Base-by-base conservation (phyloP, 148 eudicot species). In the Rhododendron griersonianum region DNA sequence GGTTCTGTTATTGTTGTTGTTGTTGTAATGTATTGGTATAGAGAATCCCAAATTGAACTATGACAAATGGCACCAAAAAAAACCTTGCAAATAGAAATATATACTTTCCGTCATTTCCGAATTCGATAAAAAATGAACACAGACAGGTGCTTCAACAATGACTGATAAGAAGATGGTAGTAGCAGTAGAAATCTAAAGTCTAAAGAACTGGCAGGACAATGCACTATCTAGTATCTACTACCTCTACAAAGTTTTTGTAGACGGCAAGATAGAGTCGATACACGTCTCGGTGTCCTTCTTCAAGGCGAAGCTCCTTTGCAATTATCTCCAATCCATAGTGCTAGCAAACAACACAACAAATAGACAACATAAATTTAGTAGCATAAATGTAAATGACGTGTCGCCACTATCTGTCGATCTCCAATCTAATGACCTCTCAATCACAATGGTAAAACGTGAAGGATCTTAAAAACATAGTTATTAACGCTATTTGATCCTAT, bases 171-270 rank as follows among this genome's bases (percentile, higher is more conserved):
- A 45, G 25, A 78, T 45, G 9, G 14, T 23, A 55, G 28, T 78
- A 25, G 50, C 11, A 28, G 33, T 23, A 33, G 21, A 8, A 2
- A 0, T 39, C 16, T 9, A 45, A 23, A 78, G 28, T 39, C 16
- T 9, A 45, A 23, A 78, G 28, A 79, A 48, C 59, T 79, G 57
- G 28, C 25, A 79, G 55, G 11, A 47, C 48, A 7, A 28, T 55
- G 83, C 63, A 87, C 28, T 87, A 84, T 21, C 2, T 67, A 87
- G 21, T 87, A 84, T 21, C 2, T 67, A 84, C n/a, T 90, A 90
- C 92, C 93, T 91, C 91, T 19, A 90, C 37, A 65, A 91, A 91
- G 82, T 88, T 91, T 83, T 89, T 91, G 89, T 91, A 91, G 77
- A 91, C 81, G 48, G 91, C 92, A 50, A 87, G 81, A 79, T 87